phyloP scores from a whole-genome alignment of 306 rosid species.

The Vigna angularis region DNA sequence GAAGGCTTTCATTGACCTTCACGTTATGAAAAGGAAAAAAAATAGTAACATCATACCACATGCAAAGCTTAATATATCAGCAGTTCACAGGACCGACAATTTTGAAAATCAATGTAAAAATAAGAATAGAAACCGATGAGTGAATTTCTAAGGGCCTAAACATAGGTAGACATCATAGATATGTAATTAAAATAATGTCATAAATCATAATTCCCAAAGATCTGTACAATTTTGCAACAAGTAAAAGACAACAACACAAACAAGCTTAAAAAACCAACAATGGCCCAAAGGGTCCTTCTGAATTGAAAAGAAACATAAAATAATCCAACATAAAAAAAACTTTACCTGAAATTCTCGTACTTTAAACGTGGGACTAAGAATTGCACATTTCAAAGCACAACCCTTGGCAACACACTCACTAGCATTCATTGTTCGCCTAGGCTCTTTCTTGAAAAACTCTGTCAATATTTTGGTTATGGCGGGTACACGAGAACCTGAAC shows the following conservation, averaged over 20 bases:
- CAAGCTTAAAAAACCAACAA: background rate
- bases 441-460: constrained; percentile 91
- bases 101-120: background rate
- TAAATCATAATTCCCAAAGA: background rate
- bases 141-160: background rate
- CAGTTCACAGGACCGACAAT: background rate
- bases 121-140: background rate
- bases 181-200: background rate
- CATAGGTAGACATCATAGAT: background rate
- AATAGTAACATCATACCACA: constrained; percentile 10
- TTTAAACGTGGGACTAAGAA: constrained; percentile 94
- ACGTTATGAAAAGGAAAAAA: constrained; percentile 21
- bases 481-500: constrained; percentile 94
- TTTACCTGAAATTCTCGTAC: constrained; percentile 93
- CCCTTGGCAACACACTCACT: constrained; percentile 97
- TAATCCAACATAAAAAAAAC: background rate
- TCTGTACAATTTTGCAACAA: background rate
- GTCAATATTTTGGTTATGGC: constrained; percentile 83
- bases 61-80: background rate
- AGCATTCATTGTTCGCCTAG: constrained; percentile 95
- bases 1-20: constrained; percentile 89
- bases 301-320: background rate
- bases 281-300: background rate
- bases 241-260: constrained; percentile 3
- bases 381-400: constrained; percentile 91